Evolutionary conservation across 1,139 yeast species (phyloP).

Genomic region (Hyphopichia pseudoburtonii): DNA sequence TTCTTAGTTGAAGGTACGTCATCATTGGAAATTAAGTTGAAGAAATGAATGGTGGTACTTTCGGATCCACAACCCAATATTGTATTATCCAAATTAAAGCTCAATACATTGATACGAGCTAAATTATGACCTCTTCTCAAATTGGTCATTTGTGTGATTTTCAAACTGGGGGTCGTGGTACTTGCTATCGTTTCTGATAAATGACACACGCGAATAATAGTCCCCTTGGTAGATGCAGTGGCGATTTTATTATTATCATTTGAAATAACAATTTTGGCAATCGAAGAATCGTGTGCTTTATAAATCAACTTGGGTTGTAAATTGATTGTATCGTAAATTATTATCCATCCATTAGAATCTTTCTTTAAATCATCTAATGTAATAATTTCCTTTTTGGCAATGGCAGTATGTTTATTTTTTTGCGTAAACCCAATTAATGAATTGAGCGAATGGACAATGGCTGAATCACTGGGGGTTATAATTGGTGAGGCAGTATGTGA

Average conservation of each 20-base stretch:
- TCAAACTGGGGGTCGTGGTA: constrained; percentile 14
- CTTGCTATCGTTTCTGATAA: constrained; percentile 12
- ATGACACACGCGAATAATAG: constrained; percentile 58
- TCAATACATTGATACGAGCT: constrained; percentile 54
- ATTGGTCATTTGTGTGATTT: constrained; percentile 42
- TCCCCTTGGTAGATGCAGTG: constrained; percentile 71
- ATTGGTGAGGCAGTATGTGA: constrained; percentile 7
- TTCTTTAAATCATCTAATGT: constrained; percentile 27
- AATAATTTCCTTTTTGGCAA: constrained; percentile 13
- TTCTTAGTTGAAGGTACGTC: too few relatives aligned
- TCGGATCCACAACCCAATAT: constrained; percentile 68
- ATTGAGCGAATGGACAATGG: constrained; percentile 10
- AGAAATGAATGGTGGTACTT: constrained; percentile 69
- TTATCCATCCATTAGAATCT: constrained; percentile 40
- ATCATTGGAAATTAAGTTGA: constrained; percentile 33
- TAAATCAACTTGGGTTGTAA: constrained; percentile 56
- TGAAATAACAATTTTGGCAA: constrained; percentile 50
- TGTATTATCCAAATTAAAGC: constrained; percentile 50
- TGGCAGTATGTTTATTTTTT: constrained; percentile 12
- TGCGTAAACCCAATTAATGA: constrained; percentile 22
- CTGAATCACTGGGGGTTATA: constrained; percentile 21
- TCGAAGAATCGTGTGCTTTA: constrained; percentile 56
- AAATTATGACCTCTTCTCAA: constrained; percentile 70
- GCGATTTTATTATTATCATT: constrained; percentile 56
- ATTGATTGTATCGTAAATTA: constrained; percentile 61